Evolutionary conservation across 1,284 basidiomycete genomes (phyloP).

Genomic region (Leccinum subrobustum): DNA sequence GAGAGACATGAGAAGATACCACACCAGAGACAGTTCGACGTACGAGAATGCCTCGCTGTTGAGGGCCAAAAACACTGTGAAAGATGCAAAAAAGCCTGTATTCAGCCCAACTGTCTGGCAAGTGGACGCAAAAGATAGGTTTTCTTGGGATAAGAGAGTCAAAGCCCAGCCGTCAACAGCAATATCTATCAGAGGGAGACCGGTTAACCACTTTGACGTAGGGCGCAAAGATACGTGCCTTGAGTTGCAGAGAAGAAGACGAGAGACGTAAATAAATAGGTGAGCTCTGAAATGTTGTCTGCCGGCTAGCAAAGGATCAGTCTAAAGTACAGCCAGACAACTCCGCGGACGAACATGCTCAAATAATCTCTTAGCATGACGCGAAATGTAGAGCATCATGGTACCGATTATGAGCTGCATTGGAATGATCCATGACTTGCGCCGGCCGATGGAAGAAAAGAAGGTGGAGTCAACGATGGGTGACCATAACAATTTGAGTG

Average conservation of each 20-base stretch:
- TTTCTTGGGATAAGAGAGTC: conserved; percentile 93
- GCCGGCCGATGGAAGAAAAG: conserved; percentile 77
- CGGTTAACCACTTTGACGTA: conserved; percentile 6
- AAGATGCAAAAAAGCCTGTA: conserved; percentile 94
- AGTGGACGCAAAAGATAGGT: conserved; percentile 94
- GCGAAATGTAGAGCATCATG: conserved; percentile 86
- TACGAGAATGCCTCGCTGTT: conserved; percentile 93
- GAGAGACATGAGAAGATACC: conserved; percentile 5
- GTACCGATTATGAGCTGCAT: conserved; percentile 91
- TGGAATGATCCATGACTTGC: conserved; percentile 99
- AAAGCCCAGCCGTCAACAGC: conserved; percentile 99
- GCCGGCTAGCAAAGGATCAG: conserved; percentile 57
- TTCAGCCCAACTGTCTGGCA: conserved; percentile 98
- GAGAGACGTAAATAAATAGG: conserved; percentile 85
- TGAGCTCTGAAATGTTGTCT: conserved; percentile 80
- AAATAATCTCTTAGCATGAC: conserved; percentile 78
- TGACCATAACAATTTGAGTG: conserved; percentile 96
- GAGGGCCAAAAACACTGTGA: conserved; percentile 96
- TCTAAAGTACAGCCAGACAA: neutral
- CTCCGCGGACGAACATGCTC: conserved; percentile 60
- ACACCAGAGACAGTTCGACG: conserved; percentile 29
- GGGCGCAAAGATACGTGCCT: conserved; percentile 47
- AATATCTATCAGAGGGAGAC: conserved; percentile 62
- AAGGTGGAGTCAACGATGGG: conserved; percentile 96
- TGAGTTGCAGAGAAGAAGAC: conserved; percentile 98